Evolutionary conservation across 129 eudicot genomes (phyloP).

Genomic region (Artemisia annua): DNA sequence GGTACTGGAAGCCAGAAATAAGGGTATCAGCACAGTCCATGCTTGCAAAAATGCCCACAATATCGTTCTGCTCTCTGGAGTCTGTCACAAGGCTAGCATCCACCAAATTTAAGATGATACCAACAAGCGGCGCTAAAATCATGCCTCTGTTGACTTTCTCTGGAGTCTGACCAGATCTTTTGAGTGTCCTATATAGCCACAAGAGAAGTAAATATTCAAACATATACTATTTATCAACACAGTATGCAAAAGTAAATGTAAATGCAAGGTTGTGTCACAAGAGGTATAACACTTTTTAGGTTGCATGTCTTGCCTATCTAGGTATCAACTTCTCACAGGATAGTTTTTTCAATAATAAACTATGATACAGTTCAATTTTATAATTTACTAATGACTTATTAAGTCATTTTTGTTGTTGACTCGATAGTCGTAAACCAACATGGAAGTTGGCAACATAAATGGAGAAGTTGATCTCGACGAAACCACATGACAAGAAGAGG

Average conservation of each 20-base stretch:
- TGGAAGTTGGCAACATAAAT: too few relatives aligned
- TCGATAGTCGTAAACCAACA: too few relatives aligned
- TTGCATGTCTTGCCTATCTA: too few relatives aligned
- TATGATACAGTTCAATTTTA: too few relatives aligned
- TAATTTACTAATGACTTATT: too few relatives aligned
- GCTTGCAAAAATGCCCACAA: constrained; percentile 73
- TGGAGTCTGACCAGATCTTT: constrained; percentile 71
- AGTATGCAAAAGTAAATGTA: background rate
- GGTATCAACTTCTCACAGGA: too few relatives aligned
- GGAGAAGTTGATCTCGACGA: too few relatives aligned
- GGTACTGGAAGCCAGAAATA: constrained; percentile 67
- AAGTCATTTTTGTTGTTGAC: too few relatives aligned
- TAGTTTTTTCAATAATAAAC: too few relatives aligned
- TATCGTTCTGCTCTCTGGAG: constrained; percentile 51
- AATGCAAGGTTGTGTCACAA: background rate
- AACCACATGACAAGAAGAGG: constrained; percentile 5
- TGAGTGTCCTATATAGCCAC: constrained; percentile 56
- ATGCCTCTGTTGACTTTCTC: constrained; percentile 91
- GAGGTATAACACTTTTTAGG: background rate
- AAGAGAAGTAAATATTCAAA: background rate
- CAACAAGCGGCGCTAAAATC: constrained; percentile 95
- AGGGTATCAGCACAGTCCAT: constrained; percentile 92
- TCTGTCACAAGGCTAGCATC: constrained; percentile 58
- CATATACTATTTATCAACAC: background rate
- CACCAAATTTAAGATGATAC: constrained; percentile 80